Percentiles rank a stretch among this genome's conserved stretches.
phyloP scores from a whole-genome alignment of 2,329 filamentous ascomycete genomes.

The Aspergillus amoenus region DNA sequence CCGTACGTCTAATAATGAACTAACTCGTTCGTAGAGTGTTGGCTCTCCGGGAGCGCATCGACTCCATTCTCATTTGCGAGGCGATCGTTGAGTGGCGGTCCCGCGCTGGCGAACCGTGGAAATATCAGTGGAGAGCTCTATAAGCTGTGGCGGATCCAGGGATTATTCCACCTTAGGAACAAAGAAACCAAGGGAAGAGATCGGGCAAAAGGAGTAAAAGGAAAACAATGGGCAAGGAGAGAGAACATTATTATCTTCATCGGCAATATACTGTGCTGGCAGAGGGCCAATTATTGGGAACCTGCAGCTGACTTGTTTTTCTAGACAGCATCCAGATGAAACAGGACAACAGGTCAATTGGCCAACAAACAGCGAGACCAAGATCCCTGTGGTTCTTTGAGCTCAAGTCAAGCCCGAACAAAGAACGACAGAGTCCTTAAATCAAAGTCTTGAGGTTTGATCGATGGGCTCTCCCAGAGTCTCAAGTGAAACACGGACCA shows the following conservation, averaged over 20 bases:
- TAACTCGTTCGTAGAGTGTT: background rate
- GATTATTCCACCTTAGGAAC: conserved; percentile 12
- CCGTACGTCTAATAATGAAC: background rate
- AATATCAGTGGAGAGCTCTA: conserved; percentile 18
- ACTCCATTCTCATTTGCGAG: conserved; percentile 19
- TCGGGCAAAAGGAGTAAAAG: background rate
- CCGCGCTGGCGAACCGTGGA: conserved; percentile 11
- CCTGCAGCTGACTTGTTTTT: background rate
- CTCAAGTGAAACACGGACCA: conserved; percentile 21
- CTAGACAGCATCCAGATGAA: background rate
- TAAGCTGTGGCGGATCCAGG: conserved; percentile 13
- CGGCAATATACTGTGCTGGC: background rate
- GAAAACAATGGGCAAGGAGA: background rate
- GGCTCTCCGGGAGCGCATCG: background rate
- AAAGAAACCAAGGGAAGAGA: background rate
- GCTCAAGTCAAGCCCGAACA: background rate
- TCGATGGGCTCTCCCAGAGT: background rate
- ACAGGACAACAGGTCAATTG: background rate
- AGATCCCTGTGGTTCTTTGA: background rate
- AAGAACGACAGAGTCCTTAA: background rate
- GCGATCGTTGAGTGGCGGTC: conserved; percentile 11
- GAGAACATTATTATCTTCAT: background rate
- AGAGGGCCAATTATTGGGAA: background rate
- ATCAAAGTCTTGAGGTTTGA: background rate
- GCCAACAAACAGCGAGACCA: background rate